Evolutionary conservation across 257 asterid species (phyloP), one percentile per base, ranked within the genome.

Genomic region (Solanum chilense): DNA sequence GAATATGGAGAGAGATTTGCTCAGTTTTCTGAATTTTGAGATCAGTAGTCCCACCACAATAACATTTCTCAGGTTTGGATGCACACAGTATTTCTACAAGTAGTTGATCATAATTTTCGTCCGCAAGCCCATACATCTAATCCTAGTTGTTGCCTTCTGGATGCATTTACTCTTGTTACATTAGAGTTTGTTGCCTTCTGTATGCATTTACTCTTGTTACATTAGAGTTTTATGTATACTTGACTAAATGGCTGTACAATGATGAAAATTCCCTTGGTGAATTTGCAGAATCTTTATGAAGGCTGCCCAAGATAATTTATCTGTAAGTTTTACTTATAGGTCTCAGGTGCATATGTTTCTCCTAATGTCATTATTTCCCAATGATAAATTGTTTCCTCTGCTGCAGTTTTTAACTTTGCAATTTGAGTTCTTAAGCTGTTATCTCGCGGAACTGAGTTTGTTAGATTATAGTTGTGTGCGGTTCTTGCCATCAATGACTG

Each of bases 401-500:
- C 69, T 88, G 87, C 94, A 96, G 98, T 86, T 93, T 83, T 71
- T 93, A 29, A 88, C 80, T 74, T 58, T 90, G 83, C 86, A 89
- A 77, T 94, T 95, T 56, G 98, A 94, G 58, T 94, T 89, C 87
- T 88, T 95, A 87, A 93, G 95, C 74, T 86, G 89, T 89, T 96
- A 93, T 89, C 91, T 95, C n/a, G 93, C 94, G 12, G 99, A 96
- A 91, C 92, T 95, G 71, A 95, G 98, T 89, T 90, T 96, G 87
- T 29, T 92, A 71, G 97, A 95, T 87, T 95, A 94, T 83, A 87
- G 85, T 45, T 96, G 96, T 87, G 88, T 93, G 52, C 90, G 92
- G 86, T 93, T 91, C 93, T 76, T 95, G 92, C 96, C 99, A 87
- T 96, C 99, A 42, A 25, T 90, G 60, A 77, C 95, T 90, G 99